Evolutionary conservation across 2,329 filamentous ascomycete genomes (phyloP).

Genomic region (Monilinia vaccinii-corymbosi): DNA sequence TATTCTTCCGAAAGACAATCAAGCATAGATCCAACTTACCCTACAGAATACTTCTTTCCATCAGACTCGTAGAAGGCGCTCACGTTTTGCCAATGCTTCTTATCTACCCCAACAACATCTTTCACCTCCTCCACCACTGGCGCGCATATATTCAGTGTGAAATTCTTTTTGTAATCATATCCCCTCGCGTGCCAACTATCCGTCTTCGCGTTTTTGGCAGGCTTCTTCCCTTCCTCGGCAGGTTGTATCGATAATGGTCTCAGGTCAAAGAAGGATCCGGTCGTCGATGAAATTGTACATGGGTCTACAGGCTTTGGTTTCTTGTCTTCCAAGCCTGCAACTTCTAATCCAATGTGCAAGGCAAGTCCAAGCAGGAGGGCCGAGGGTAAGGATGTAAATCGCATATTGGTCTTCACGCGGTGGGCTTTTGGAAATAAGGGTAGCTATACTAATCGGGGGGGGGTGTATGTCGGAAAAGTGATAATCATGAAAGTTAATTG

Average conservation of each 20-base stretch:
- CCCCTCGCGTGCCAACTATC: slow-evolving; percentile 58
- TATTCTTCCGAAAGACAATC: neutral
- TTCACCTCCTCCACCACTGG: slow-evolving; percentile 59
- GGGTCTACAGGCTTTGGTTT: slow-evolving; percentile 23
- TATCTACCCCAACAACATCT: slow-evolving; percentile 55
- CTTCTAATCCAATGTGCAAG: slow-evolving; percentile 19
- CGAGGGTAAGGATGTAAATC: slow-evolving; percentile 20
- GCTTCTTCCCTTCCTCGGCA: slow-evolving; percentile 29
- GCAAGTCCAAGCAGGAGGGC: slow-evolving; percentile 24
- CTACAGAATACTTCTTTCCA: slow-evolving; percentile 64
- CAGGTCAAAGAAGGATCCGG: slow-evolving; percentile 29
- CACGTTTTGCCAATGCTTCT: slow-evolving; percentile 58
- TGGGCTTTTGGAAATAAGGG: neutral
- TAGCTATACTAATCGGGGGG: neutral
- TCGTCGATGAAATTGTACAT: slow-evolving; percentile 27
- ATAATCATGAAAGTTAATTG: neutral
- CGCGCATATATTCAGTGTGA: slow-evolving; percentile 74
- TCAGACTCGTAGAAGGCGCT: slow-evolving; percentile 66
- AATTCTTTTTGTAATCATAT: slow-evolving; percentile 71
- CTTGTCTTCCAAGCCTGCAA: slow-evolving; percentile 22
- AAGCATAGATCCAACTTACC: slow-evolving; percentile 39
- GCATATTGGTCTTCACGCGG: slow-evolving; percentile 14
- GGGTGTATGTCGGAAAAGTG: neutral
- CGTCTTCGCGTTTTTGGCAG: slow-evolving; percentile 44
- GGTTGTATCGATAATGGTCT: slow-evolving; percentile 25